Evolutionary conservation across 2,329 filamentous ascomycete genomes (phyloP).

Genomic region (Diaporthe helianthi): DNA sequence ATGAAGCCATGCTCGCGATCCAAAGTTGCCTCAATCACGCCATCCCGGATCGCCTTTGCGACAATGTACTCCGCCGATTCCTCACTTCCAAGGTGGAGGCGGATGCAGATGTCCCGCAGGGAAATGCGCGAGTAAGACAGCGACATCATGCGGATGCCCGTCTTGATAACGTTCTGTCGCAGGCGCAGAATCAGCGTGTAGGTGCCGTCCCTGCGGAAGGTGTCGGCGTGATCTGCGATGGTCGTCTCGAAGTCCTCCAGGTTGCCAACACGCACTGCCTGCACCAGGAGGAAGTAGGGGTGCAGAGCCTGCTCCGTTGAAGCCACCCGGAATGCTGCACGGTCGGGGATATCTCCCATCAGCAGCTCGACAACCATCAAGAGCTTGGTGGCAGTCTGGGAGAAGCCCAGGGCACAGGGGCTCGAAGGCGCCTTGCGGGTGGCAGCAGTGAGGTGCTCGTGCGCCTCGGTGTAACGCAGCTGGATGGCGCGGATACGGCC

Average conservation of each 20-base stretch:
- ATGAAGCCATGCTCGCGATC: conserved; percentile 96
- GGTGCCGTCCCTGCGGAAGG: conserved; percentile 91
- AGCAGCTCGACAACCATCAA: conserved; percentile 93
- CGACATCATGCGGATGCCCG: conserved; percentile 98
- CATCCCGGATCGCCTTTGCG: conserved; percentile 96
- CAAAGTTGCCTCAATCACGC: conserved; percentile 93
- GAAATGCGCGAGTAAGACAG: conserved; percentile 97
- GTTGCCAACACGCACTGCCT: conserved; percentile 95
- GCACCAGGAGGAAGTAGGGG: conserved; percentile 92
- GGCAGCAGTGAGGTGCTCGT: conserved; percentile 90
- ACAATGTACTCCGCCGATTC: conserved; percentile 99
- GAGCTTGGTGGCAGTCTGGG: conserved; percentile 96
- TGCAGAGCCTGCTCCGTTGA: conserved; percentile 86
- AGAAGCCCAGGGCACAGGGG: conserved; percentile 88
- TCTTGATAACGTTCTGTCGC: conserved; percentile 99
- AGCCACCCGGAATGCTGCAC: conserved; percentile 89
- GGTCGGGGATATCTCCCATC: conserved; percentile 98
- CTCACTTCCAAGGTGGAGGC: conserved; percentile 90
- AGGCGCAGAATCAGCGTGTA: conserved; percentile 95
- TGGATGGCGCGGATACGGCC: conserved; percentile 96
- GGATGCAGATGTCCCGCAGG: conserved; percentile 94
- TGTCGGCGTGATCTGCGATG: conserved; percentile 80
- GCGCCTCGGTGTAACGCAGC: conserved; percentile 94
- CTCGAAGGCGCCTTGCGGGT: conserved; percentile 95
- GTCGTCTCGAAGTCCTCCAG: conserved; percentile 90